Conservation (phyloP, 1,284 basidiomycete species). For the Filobasidium uniguttulatum region DNA sequence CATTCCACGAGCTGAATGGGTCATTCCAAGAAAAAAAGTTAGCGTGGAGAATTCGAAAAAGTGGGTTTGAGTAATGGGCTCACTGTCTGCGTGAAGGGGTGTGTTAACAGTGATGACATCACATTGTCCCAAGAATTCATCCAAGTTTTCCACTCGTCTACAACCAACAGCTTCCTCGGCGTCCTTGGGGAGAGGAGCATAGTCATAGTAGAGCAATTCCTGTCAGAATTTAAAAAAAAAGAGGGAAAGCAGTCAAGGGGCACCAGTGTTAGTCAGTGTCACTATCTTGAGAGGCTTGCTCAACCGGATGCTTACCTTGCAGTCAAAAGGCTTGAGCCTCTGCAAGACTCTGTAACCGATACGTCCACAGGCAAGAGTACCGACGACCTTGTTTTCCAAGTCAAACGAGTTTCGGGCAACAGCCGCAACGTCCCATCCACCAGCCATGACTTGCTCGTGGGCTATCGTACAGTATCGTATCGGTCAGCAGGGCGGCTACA, state of each 20-base stretch:
- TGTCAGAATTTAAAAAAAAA: background rate
- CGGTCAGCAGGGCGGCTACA: background rate
- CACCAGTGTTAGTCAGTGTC: no score
- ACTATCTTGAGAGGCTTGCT: background rate
- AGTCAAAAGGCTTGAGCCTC: constrained; percentile 72
- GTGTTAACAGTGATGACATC: constrained; percentile 28
- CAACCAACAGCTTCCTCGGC: constrained; percentile 58
- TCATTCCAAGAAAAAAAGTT: constrained; percentile 41
- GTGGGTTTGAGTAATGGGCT: background rate
- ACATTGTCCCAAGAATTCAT: constrained; percentile 63
- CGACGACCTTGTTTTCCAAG: constrained; percentile 80
- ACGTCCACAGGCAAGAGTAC: constrained; percentile 69
- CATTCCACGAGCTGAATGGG: constrained; percentile 45
- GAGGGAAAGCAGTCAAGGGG: no score
- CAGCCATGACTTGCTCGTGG: constrained; percentile 62
- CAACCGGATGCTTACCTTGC: constrained; percentile 41
- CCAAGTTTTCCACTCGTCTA: constrained; percentile 64
- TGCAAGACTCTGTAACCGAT: constrained; percentile 86
- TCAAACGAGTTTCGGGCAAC: constrained; percentile 72
- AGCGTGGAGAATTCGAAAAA: constrained; percentile 83
- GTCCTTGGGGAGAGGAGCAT: constrained; percentile 61
- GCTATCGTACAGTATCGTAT: constrained; percentile 19
- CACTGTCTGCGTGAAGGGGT: constrained; percentile 45
- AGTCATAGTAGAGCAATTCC: constrained; percentile 88
- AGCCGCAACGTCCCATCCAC: constrained; percentile 73